Percentiles rank a stretch among this genome's conserved stretches.
Conservation (phyloP, 2,329 filamentous ascomycete species). For the Colletotrichum cordylinicola region DNA sequence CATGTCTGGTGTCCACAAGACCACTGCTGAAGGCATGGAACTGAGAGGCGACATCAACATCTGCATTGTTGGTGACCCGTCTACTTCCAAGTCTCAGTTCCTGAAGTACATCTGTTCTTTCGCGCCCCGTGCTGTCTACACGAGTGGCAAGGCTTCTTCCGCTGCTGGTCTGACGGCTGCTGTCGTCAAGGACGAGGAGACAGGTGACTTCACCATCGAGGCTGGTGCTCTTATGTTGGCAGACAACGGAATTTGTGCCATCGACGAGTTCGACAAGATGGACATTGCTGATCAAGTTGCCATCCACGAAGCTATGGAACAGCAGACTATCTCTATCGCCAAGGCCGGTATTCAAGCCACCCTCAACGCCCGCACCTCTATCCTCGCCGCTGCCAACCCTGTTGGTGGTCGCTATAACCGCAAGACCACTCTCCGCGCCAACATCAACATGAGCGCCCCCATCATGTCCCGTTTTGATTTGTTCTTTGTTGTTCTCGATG, state of each 20-base stretch:
- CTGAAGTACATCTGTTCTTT: constrained; percentile 98
- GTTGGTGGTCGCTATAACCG: constrained; percentile 97
- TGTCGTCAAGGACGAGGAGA: constrained; percentile 97
- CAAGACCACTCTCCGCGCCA: constrained; percentile 89
- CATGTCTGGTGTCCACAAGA: constrained; percentile 94
- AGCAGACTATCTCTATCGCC: constrained; percentile 98
- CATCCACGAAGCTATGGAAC: constrained; percentile 99
- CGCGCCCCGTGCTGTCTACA: constrained; percentile 96
- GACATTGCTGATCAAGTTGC: constrained; percentile 96
- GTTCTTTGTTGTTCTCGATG: constrained; percentile 97
- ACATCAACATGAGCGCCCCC: constrained; percentile 98
- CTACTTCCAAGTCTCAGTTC: constrained; percentile 97
- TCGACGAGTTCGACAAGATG: constrained; percentile 99
- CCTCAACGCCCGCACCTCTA: constrained; percentile 92
- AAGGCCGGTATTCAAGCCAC: constrained; percentile 99
- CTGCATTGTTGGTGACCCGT: constrained; percentile 96
- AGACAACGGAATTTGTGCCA: constrained; percentile 95
- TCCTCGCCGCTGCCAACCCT: constrained; percentile 94
- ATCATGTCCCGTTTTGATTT: constrained; percentile 99
- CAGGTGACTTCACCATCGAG: constrained; percentile 98
- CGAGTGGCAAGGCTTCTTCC: constrained; percentile 95
- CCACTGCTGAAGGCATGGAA: constrained; percentile 92
- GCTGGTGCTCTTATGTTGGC: constrained; percentile 97
- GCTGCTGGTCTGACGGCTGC: constrained; percentile 97
- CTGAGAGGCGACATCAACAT: constrained; percentile 98